These are phyloP conservation scores for Lentinula boryana DNA, from an alignment of 768 basidiomycete species.

Conservation along the genomic window DNA sequence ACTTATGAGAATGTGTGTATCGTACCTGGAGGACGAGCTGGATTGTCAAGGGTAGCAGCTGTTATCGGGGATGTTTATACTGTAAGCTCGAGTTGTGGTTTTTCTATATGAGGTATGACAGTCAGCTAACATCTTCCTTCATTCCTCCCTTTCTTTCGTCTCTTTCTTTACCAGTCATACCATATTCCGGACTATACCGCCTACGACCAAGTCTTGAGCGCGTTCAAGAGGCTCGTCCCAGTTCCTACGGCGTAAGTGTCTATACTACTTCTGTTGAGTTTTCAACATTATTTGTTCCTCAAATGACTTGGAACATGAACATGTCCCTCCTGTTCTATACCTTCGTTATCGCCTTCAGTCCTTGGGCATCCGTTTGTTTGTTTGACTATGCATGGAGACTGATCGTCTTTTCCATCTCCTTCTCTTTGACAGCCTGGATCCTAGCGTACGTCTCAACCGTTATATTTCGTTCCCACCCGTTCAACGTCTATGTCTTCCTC, in stretches of 20 bases:
- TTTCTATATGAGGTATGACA: neutral
- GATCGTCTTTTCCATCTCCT: neutral
- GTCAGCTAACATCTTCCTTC: neutral
- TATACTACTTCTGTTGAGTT: too few species aligned
- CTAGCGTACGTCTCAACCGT: neutral
- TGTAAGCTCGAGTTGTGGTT: constrained; percentile 30
- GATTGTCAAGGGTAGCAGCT: constrained; percentile 85
- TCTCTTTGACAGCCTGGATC: neutral
- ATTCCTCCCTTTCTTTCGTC: too few species aligned
- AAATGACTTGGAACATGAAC: too few species aligned
- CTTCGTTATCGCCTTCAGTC: too few species aligned
- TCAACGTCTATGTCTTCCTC: too few species aligned
- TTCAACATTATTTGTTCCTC: too few species aligned
- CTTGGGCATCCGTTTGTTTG: neutral
- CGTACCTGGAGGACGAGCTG: constrained; percentile 89
- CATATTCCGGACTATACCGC: constrained; percentile 92
- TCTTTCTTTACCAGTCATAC: constrained; percentile 49
- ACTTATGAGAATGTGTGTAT: constrained; percentile 93
- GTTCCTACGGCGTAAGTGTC: constrained; percentile 77
- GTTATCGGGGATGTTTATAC: constrained; percentile 89
- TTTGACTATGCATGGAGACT: neutral
- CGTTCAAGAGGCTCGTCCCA: constrained; percentile 85
- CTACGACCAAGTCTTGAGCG: constrained; percentile 77
- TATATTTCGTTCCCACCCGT: neutral
- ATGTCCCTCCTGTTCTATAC: too few species aligned